These are phyloP conservation scores for Persicaria tinctoria DNA, from an alignment of 148 eudicot species.

Conservation along the genomic window DNA sequence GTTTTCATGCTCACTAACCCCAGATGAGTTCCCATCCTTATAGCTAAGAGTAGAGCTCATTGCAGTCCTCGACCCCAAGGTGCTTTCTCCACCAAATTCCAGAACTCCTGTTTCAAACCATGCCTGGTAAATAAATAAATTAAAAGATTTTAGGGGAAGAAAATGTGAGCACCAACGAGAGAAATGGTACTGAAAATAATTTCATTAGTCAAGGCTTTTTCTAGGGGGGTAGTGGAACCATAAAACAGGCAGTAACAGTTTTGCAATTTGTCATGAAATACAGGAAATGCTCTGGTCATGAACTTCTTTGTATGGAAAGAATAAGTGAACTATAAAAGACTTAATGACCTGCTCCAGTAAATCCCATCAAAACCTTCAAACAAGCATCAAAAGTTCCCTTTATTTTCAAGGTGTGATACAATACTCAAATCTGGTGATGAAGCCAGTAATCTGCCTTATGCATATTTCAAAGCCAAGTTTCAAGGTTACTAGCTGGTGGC, in stretches of 20 bases:
- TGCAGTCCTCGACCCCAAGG: conserved; percentile 61
- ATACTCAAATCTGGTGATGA: too few species aligned
- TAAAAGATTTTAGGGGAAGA: conserved; percentile 3
- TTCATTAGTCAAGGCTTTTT: background rate
- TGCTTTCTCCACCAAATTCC: conserved; percentile 37
- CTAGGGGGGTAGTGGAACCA: background rate
- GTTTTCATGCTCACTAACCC: conserved; percentile 36
- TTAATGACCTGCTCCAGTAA: background rate
- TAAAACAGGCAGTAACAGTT: background rate
- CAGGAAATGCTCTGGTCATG: background rate
- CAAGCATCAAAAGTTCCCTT: too few species aligned
- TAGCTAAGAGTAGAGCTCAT: conserved; percentile 50
- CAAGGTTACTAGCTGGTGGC: too few species aligned
- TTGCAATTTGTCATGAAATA: background rate
- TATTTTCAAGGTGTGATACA: too few species aligned
- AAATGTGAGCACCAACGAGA: background rate
- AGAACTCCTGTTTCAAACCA: conserved; percentile 88
- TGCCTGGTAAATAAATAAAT: conserved; percentile 48
- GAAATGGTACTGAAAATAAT: background rate
- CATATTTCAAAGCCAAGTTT: too few species aligned
- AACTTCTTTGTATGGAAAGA: background rate
- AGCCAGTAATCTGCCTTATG: too few species aligned
- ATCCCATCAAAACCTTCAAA: background rate
- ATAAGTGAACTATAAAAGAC: background rate
- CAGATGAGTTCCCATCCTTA: conserved; percentile 49